Base-by-base conservation (phyloP, 305 asterid genomes). In the Ajuga reptans region DNA sequence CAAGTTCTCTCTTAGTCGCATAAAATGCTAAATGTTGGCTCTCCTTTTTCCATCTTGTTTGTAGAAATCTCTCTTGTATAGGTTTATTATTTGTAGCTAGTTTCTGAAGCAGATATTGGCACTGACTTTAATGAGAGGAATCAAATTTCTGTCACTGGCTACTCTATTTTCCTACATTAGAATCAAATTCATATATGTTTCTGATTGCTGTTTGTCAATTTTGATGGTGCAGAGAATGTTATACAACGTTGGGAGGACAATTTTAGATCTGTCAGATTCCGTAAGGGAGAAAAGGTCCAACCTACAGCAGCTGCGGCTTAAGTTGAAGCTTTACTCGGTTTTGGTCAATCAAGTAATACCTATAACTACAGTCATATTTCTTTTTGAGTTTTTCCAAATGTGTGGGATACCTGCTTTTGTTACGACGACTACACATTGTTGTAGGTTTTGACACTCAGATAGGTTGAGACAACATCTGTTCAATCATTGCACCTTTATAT, bases 301-400 rank as follows among this genome's bases (percentile, higher is more conserved):
- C 53, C 87, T 90, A 71, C 86, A 79, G 76, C 87, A 79, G 82
- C 72, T 83, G 74, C 82, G 70, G 73, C 78, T 85, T 70, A 81
- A 79, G 84, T 72, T 80, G 84, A 87, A 79, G 74, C 83, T 90
- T 56, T 75, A 71, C 75, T 73, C 86, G 2, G 68, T 85, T 65
- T 72, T 90, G 78, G 75, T 77, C 72, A 73, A 82, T 68, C 92
- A 88, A 82, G 97, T 90, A 85, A 56, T 76, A 58, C 51, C 66
- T 69, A 18, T 37, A 37, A 36, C 15, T 56, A 49, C 10, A 18
- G 6, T 74, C 17, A 59, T 57, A 58, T 53, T 43, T 15, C 31
- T 27, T 9, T 71, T 68, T 57, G 33, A 27, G 55, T 3, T 68
- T 10, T 45, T 70, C 52, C 52, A 12, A 21, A 64, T 69, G 14